Evolutionary conservation across 1,284 basidiomycete genomes (phyloP), one percentile per base, ranked within the genome.

Genomic region (Ganoderma sinense): DNA sequence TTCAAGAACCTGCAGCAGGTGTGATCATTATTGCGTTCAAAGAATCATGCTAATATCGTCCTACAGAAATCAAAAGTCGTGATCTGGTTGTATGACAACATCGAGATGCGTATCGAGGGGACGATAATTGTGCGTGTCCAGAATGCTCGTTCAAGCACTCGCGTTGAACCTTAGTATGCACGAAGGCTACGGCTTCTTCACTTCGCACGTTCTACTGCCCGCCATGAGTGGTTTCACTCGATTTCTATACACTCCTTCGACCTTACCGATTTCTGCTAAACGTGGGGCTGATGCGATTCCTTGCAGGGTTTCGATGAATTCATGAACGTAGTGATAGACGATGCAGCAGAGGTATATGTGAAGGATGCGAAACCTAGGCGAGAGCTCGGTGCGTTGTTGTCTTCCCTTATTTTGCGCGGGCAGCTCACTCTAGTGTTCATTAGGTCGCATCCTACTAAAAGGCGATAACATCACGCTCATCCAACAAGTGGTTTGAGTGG

Each of bases 311-410:
- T 99, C 78, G 98, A 99, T 81, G 98, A 99, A 82, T 99, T 99
- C 83, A 99, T 99, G 98, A 99, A 99, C 80, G 85, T 99, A 26
- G 96, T 98, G 29, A 85, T 98, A n/a, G 97, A 98, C 77, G 96
- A 99, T 71, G 96, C 97, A 51, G 89, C 91, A 70, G 98, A 99
- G 82, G 94, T 99, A 8, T 97, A 91, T 80, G 90, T 97, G 72
- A 95, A 96, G 80, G 93, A 94, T 64, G 89, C 90, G 69, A 94
- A 96, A 83, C 92, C 96, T 56, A 87, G 93, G 74, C 86, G 91
- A 82, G 92, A 95, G 75, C 86, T 96, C 58, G 95, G 95, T 94
- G 73, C 64, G 87, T 77, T 55, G 41, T 64, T 48, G 64, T 13
- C 18, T 23, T n/a, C 31, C 55, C 10, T 41, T 23, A 36, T 51